These are phyloP conservation scores for Candida mattraensis DNA, from an alignment of 805 yeast genomes.

Conservation along the genomic window DNA sequence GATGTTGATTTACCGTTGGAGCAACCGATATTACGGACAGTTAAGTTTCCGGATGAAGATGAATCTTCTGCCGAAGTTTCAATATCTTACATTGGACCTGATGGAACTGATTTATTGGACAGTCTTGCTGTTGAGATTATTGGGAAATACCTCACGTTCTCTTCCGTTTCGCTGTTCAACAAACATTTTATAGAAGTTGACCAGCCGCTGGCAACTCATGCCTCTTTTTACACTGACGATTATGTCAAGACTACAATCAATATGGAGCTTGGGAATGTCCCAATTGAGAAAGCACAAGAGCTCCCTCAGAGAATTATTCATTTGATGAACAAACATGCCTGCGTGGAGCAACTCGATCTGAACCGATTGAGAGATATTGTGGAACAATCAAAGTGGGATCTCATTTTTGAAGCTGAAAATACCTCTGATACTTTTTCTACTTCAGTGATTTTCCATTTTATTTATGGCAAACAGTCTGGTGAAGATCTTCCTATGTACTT, in stretches of 20 bases:
- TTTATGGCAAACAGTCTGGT: constrained; percentile 71
- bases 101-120: constrained; percentile 45
- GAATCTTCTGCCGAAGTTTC: constrained; percentile 77
- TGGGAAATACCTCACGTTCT: constrained; percentile 71
- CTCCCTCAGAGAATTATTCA: constrained; percentile 52
- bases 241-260: constrained; percentile 61
- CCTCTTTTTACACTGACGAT: constrained; percentile 72
- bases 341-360: constrained; percentile 55
- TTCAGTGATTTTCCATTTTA: constrained; percentile 72
- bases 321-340: constrained; percentile 53
- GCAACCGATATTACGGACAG: constrained; percentile 43
- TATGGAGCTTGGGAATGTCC: constrained; percentile 68
- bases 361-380: constrained; percentile 65
- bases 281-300: constrained; percentile 58
- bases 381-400: constrained; percentile 62
- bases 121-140: constrained; percentile 72
- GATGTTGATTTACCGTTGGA: constrained; percentile 43
- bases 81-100: constrained; percentile 83
- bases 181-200: constrained; percentile 75
- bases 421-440: constrained; percentile 60
- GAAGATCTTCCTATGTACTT: constrained; percentile 55
- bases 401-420: constrained; percentile 60
- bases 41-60: constrained; percentile 87
- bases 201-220: constrained; percentile 75
- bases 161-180: constrained; percentile 74